Evolutionary conservation across 176 grass and related monocot species (phyloP).

Genomic region (Oryza glaberrima): DNA sequence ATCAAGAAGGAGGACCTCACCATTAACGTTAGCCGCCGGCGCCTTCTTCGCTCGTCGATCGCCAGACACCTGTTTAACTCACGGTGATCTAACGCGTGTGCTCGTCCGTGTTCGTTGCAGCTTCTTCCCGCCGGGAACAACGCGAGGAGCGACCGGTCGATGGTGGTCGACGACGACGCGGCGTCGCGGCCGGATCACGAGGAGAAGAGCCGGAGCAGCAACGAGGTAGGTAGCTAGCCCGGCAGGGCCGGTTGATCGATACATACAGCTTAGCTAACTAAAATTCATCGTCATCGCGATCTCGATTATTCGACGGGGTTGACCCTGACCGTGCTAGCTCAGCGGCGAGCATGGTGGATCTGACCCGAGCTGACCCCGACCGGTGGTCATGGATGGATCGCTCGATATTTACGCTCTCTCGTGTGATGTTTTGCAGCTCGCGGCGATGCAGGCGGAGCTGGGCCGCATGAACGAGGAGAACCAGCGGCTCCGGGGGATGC

Average conservation of each 20-base stretch:
- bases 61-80: background rate
- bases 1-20: constrained; percentile 71
- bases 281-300: background rate
- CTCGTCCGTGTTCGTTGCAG: constrained; percentile 36
- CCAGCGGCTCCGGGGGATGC: constrained; percentile 72
- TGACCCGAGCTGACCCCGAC: background rate
- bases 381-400: background rate
- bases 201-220: constrained; percentile 37
- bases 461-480: constrained; percentile 90
- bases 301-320: background rate
- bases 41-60: background rate
- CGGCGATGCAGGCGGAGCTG: constrained; percentile 69
- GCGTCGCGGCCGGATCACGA: constrained; percentile 7
- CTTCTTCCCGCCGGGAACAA: constrained; percentile 55
- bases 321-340: background rate
- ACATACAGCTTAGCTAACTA: too few species aligned
- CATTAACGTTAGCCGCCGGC: constrained; percentile 61
- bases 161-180: constrained; percentile 56
- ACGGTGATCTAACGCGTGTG: constrained; percentile 6
- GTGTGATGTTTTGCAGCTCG: constrained; percentile 41
- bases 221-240: constrained; percentile 47
- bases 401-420: background rate
- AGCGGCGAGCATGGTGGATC: constrained; percentile 13
- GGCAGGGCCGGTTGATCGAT: background rate
- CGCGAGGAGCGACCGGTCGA: constrained; percentile 64